Evolutionary conservation across 345 rosid genomes (phyloP).

Genomic region (Crucihimalaya himalaica): DNA sequence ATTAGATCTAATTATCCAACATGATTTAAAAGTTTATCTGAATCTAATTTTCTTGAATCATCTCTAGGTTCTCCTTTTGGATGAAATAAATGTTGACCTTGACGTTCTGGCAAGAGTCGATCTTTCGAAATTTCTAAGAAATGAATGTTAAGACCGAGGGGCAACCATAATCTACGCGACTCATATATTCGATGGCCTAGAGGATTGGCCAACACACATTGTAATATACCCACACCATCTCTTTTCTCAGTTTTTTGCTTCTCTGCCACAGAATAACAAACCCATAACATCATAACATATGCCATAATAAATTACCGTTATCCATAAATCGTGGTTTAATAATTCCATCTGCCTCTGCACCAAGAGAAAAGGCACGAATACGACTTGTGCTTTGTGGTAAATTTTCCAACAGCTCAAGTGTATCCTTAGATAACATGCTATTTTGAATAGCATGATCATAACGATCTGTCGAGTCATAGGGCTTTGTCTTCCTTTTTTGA

Average conservation of each 20-base stretch:
- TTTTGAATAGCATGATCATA: no score
- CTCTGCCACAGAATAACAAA: constrained; percentile 7
- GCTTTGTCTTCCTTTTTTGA: no score
- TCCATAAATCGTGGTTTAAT: no score
- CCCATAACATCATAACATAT: constrained; percentile 3
- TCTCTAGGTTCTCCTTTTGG: constrained; percentile 88
- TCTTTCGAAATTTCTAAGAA: constrained; percentile 76
- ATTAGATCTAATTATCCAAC: not conserved
- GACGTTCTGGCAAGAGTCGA: constrained; percentile 97
- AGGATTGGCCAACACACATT: constrained; percentile 88
- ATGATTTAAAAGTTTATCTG: not conserved
- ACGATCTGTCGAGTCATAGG: no score
- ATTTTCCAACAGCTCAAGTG: no score
- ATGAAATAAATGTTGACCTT: constrained; percentile 96
- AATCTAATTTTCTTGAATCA: not conserved
- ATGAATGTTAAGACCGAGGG: constrained; percentile 82
- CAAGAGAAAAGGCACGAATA: no score
- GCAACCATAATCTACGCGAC: constrained; percentile 95
- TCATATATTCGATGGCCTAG: constrained; percentile 93
- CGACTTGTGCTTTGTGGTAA: no score
- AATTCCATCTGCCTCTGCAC: no score
- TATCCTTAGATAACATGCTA: no score
- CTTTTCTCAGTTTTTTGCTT: not conserved
- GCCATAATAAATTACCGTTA: no score
- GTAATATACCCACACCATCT: constrained; percentile 45